phyloP scores from a whole-genome alignment of 2,329 filamentous ascomycete genomes.

The Colletotrichum salicis region DNA sequence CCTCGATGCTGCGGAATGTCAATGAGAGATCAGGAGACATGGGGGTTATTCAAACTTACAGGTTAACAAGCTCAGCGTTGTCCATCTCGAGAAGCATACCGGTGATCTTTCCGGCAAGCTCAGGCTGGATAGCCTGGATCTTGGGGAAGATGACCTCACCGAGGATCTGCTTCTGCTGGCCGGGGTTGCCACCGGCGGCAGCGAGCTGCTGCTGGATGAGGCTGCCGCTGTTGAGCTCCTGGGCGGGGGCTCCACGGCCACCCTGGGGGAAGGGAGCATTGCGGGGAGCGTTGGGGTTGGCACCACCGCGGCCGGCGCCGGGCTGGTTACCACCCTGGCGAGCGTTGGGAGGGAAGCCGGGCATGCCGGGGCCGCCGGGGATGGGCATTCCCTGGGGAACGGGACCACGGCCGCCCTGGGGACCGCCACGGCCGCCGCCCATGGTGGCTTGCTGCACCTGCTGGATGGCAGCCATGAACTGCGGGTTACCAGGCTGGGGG shows the following conservation, averaged over 20 bases:
- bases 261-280: slow-evolving; percentile 59
- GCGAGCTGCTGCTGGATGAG: slow-evolving; percentile 69
- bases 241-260: slow-evolving; percentile 52
- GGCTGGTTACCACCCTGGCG: slow-evolving; percentile 59
- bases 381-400: slow-evolving; percentile 75
- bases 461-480: slow-evolving; percentile 85
- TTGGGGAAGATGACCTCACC: slow-evolving; percentile 99
- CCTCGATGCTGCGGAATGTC: slow-evolving; percentile 76
- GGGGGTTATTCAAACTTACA: slow-evolving; percentile 74
- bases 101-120: slow-evolving; percentile 98
- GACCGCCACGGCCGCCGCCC: slow-evolving; percentile 69
- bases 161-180: slow-evolving; percentile 98
- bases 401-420: slow-evolving; percentile 76
- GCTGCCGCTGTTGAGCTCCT: slow-evolving; percentile 44
- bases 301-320: slow-evolving; percentile 56
- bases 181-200: slow-evolving; percentile 62
- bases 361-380: slow-evolving; percentile 61
- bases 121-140: slow-evolving; percentile 93
- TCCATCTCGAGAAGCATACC: slow-evolving; percentile 99
- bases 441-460: slow-evolving; percentile 74
- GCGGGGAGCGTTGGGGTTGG: slow-evolving; percentile 51
- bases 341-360: slow-evolving; percentile 68
- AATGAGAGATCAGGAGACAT: slow-evolving; percentile 12
- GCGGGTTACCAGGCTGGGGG: slow-evolving; percentile 78
- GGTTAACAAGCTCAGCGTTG: slow-evolving; percentile 89